Evolutionary conservation across 768 basidiomycete species (phyloP).

Genomic region (Suillus americanus): DNA sequence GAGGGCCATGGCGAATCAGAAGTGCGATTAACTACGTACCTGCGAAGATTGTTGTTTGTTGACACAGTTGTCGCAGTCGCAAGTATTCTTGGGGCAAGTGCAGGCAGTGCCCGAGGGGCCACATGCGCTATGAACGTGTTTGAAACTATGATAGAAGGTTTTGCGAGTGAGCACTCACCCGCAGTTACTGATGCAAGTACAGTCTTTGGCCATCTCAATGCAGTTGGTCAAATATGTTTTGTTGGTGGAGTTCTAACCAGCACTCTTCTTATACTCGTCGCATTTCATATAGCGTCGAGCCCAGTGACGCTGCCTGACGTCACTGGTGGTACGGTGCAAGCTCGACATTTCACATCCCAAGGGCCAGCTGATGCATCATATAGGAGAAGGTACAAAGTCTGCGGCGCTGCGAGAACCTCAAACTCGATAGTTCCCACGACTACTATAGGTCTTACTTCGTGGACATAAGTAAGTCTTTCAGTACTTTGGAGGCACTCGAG

Average conservation of each 20-base stretch:
- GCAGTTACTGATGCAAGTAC: conserved; percentile 31
- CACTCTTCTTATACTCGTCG: not conserved
- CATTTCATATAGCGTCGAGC: not conserved
- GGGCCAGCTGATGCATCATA: not conserved
- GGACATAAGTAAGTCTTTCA: not conserved
- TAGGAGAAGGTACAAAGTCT: not conserved
- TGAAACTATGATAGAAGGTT: not conserved
- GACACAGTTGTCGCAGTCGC: conserved; percentile 29
- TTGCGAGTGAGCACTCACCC: conserved; percentile 17
- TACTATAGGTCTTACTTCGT: not conserved
- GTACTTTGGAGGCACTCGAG: not conserved
- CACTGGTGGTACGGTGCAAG: not conserved
- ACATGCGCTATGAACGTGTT: conserved; percentile 24
- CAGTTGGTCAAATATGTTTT: not conserved
- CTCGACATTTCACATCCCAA: not conserved
- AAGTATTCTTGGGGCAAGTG: conserved; percentile 28
- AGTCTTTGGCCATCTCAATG: conserved; percentile 22
- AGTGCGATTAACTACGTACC: conserved; percentile 6
- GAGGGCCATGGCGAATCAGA: not conserved
- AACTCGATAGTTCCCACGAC: conserved; percentile 1
- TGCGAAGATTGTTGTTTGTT: conserved; percentile 29
- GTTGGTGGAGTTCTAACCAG: not conserved
- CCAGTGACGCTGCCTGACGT: not conserved
- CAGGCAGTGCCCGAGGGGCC: conserved; percentile 32
- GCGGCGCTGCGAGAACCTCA: no score